Base-by-base conservation (phyloP, 331 rosid species). In the Telfairia occidentalis region DNA sequence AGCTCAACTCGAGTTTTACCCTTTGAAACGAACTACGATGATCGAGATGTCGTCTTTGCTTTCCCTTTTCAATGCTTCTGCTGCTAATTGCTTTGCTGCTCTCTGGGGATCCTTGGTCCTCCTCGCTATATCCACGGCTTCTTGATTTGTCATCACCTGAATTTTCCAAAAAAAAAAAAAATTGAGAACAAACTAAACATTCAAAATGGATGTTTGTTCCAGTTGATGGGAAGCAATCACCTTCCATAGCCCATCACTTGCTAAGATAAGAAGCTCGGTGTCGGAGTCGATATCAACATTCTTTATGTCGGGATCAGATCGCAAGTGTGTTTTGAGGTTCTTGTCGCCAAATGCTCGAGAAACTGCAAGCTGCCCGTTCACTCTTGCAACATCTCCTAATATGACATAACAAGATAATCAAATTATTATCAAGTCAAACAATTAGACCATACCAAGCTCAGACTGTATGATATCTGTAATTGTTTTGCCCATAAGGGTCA, bases 171-270 rank as follows among this genome's bases (percentile, higher is more conserved):
- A 57, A 23, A 38, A 46, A 42, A 30, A 57, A 23, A 38, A 3
- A 4, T n/a, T 54, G 8, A 55, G 8, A 23, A 78, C 60, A 60
- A 11, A 49, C 24, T n/a, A 45, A 65, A 69, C 55, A 74, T 57
- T 4, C 34, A 5, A n/a, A 66, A 57, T 26, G 19, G 60, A n/a
- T 43, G 78, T 16, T 76, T 38, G 23, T 34, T 83, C 71, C 52
- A 29, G 29, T 52, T 65, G 60, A 71, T 34, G 30, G 61, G 72
- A 59, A 65, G 69, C 9, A 34, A 76, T 80, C 73, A 91, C 97
- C 97, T 92, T 92, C 96, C 96, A 92, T 77, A 92, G 77, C 79
- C 97, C 97, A 55, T 92, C 97, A 78, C 96, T 92, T 67, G 96
- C 97, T 73, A 90, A 88, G 81, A 92, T 86, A 80, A 92, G 89